Base-by-base conservation (phyloP, 345 rosid species). In the Eucalyptus regnans region DNA sequence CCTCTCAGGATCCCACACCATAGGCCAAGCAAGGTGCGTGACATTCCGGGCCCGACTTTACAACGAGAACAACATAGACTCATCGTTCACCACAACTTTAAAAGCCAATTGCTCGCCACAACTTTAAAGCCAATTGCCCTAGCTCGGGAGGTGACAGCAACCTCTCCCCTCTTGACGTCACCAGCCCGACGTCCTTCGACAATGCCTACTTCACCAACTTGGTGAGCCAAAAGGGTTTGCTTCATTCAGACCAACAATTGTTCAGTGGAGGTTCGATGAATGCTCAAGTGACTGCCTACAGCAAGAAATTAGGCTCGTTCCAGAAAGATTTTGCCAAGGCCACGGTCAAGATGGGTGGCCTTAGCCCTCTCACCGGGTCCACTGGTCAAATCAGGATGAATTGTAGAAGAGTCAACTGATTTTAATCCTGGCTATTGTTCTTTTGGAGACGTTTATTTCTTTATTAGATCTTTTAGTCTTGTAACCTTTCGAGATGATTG, bases 11-110 rank as follows among this genome's bases (percentile, higher is more conserved):
- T 91, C 94, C 0, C 96, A 94, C 89, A 94, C 95, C 25, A 91
- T 94, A 37, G 95, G 96, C 51, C 90, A 90, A 79, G 92, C 94
- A 4, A 90, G 91, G 81, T 95, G 97, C 66, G 4, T n/a, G 41
- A 48, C 86, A 4, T 95, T 95, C 86, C 91, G 94, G 48, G 41
- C 33, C 18, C 90, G 95, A 31, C 91, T 94, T 44, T 94, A 95
- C 94, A 92, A 91, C 10, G 93, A 89, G 50, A 93, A 43, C 41
- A 91, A 93, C 91, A 93, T 94, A 23, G 90, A 92, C 88, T 31
- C 48, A 5, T 90, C 93, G 44, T 94, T 94, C 17, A 96, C 97
- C 9, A 81, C 88, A 68, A 25, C 86, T 5, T 90, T 90, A 84
- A 92, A 80, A 33, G 87, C 81, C 27, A 93, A 8, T 44, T 95